A percentile compares a stretch with the other conserved stretches of the same genome.
phyloP scores from a whole-genome alignment of 768 basidiomycete species.

The Termitomyces sp. region DNA sequence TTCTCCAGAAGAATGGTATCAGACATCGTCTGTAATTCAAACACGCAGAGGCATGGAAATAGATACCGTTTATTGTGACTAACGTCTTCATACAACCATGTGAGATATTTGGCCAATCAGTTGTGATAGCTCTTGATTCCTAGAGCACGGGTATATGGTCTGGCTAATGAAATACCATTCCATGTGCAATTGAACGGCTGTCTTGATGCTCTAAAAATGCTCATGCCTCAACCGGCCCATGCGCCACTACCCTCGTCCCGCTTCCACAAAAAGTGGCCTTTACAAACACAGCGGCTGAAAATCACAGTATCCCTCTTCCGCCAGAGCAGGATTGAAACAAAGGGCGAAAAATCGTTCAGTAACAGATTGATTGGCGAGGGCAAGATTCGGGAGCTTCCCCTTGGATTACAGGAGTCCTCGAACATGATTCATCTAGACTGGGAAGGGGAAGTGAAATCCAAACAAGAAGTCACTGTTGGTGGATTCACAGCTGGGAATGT shows the following conservation, averaged over 20 bases:
- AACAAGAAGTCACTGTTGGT: conserved; percentile 32
- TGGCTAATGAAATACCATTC: conserved; percentile 56
- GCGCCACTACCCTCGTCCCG: conserved; percentile 13
- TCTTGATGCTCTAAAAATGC: conserved; percentile 37
- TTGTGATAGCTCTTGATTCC: conserved; percentile 53
- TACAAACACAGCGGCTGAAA: conserved; percentile 9
- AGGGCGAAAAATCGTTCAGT: conserved; percentile 29
- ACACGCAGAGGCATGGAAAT: neutral
- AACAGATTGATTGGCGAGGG: conserved; percentile 44
- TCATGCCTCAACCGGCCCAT: conserved; percentile 19
- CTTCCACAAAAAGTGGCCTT: conserved; percentile 9
- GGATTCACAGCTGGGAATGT: conserved; percentile 43
- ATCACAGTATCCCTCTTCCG: conserved; percentile 51
- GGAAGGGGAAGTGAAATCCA: conserved; percentile 46
- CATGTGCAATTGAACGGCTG: conserved; percentile 56
- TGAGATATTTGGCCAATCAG: neutral
- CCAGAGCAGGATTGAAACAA: conserved; percentile 35
- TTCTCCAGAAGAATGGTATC: conserved; percentile 64
- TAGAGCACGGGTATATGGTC: conserved; percentile 44
- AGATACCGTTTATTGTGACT: neutral
- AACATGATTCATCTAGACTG: conserved; percentile 45
- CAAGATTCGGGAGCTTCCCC: conserved; percentile 38
- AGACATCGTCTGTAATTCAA: conserved; percentile 17
- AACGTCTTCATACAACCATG: neutral
- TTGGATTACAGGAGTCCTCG: conserved; percentile 18